A percentile compares a stretch with the other conserved stretches of the same genome.
phyloP scores from a whole-genome alignment of 2,329 filamentous ascomycete genomes.

The Alternaria brassicae region DNA sequence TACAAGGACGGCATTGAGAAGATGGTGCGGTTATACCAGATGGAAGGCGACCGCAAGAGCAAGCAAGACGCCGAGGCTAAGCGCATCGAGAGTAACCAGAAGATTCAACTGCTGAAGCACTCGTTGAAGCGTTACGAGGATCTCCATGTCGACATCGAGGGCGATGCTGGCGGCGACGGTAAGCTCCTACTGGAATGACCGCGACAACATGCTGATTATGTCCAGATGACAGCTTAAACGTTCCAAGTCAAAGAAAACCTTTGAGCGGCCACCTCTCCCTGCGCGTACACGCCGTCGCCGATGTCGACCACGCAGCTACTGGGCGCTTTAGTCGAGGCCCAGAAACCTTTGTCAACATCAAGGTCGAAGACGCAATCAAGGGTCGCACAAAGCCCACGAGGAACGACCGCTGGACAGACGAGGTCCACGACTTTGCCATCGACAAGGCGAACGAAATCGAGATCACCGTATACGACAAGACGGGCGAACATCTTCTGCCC shows the following conservation, averaged over 20 bases:
- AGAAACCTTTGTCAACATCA: constrained; percentile 94
- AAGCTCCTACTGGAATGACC: constrained; percentile 44
- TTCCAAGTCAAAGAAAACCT: constrained; percentile 94
- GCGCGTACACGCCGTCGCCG: constrained; percentile 85
- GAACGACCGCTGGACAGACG: constrained; percentile 89
- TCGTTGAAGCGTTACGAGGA: constrained; percentile 97
- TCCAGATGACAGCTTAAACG: constrained; percentile 92
- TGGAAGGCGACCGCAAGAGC: constrained; percentile 97
- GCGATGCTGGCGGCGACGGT: constrained; percentile 78
- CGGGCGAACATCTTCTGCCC: constrained; percentile 83
- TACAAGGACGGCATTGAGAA: constrained; percentile 99
- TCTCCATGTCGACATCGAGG: constrained; percentile 91
- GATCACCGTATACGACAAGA: constrained; percentile 96
- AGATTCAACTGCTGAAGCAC: constrained; percentile 94
- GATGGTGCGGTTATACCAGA: constrained; percentile 96
- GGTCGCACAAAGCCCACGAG: constrained; percentile 85
- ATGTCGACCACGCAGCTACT: constrained; percentile 88
- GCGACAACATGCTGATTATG: constrained; percentile 37
- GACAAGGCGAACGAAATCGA: constrained; percentile 99
- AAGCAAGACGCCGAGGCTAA: constrained; percentile 89
- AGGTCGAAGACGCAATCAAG: constrained; percentile 93
- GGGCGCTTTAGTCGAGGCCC: constrained; percentile 86
- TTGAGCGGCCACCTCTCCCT: constrained; percentile 88
- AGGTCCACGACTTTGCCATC: constrained; percentile 89
- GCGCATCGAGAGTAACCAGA: constrained; percentile 94